Evolutionary conservation across 495 filamentous ascomycete genomes (phyloP), one percentile per base, ranked within the genome.

Genomic region (Recurvomyces mirabilis): DNA sequence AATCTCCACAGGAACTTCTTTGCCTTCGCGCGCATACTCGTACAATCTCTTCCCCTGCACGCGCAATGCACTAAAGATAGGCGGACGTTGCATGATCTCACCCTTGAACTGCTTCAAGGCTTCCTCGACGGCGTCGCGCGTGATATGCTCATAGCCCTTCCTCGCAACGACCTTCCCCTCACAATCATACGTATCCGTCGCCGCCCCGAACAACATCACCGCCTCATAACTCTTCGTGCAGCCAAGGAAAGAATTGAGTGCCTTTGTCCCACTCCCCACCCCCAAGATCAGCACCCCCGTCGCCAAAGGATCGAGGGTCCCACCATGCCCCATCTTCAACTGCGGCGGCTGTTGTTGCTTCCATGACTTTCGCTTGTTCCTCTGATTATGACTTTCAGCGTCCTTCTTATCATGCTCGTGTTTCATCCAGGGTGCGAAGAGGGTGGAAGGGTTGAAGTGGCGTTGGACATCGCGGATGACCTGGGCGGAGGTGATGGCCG

Each of bases 251-350:
- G 72, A 57, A 38, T 74, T 66, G 3, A 99, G 71, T 4, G 67
- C 61, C 60, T 95, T 96, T 11, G 93, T 99, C 12, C 87, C 93
- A 41, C 75, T 77, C 15, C 87, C 89, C 7, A 95, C 74, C 26
- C 88, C 93, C 1, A 85, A 67, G 35, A 95, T 82, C 40, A 99
- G 70, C 10, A 99, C 85, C 19, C 91, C 91, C 1, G 85, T 93
- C 12, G 91, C 91, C 51, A 95, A 73, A 2, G 91, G 91, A 55
- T 99, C 91, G 3, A 99, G 72, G 0, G 91, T 99, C 24, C 91
- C 91, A 25, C 93, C 91, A 65, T 99, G 91, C 15, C 91, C 91
- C 53, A 96, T 81, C 67, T 99, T 99, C 47, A 96, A 80, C 45
- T 84, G 71, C 6, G 82, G 47, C 0, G 70, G 63, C 26, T 65